These are phyloP conservation scores for Crithidia expoeki DNA, from an alignment of 208 protist genomes.

Conservation along the genomic window DNA sequence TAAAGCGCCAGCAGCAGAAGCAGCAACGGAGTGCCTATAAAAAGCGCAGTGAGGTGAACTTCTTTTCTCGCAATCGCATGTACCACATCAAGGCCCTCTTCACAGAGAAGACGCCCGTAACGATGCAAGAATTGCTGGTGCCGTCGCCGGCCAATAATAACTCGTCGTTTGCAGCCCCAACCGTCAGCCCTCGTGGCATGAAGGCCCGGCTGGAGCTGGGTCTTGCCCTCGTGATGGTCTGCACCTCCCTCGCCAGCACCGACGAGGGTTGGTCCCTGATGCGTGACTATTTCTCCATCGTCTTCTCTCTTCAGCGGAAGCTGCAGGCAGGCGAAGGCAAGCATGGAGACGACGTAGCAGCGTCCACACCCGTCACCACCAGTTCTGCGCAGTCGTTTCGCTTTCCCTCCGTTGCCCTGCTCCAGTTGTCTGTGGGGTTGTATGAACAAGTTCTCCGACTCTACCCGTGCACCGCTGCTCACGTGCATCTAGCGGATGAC, in stretches of 20 bases:
- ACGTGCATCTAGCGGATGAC: neutral
- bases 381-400: conserved; percentile 1
- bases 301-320: conserved; percentile 14
- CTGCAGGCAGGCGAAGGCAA: neutral
- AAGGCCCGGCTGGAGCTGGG: conserved; percentile 46
- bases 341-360: neutral
- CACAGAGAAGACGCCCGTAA: conserved; percentile 60
- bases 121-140: conserved; percentile 58
- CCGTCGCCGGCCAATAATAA: neutral
- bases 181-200: conserved; percentile 6
- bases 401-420: conserved; percentile 24
- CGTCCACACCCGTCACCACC: no score
- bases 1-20: conserved; percentile 48
- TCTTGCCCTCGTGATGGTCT: conserved; percentile 52
- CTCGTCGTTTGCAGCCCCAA: neutral
- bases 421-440: conserved; percentile 28
- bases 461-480: conserved; percentile 23
- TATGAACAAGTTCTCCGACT: conserved; percentile 33
- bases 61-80: conserved; percentile 27
- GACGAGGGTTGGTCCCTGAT: conserved; percentile 65
- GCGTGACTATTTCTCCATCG: conserved; percentile 54
- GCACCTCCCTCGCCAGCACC: conserved; percentile 44
- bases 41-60: conserved; percentile 1
- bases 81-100: conserved; percentile 63
- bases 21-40: conserved; percentile 1